Evolutionary conservation across 1,139 yeast genomes (phyloP), one percentile per base, ranked within the genome.

Genomic region (Hyphopichia fennica): DNA sequence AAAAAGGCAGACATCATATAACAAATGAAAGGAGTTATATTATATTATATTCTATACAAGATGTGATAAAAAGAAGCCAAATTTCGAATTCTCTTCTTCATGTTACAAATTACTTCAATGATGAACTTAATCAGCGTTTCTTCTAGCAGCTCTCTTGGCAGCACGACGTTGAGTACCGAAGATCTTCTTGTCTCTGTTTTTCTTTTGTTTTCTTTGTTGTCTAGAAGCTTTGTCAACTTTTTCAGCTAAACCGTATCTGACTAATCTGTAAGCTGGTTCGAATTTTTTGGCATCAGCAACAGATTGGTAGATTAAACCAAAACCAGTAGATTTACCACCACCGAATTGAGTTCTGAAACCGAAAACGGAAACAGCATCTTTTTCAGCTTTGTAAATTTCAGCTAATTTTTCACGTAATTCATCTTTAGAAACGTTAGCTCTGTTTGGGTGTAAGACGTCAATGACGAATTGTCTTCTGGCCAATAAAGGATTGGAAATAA

Each of bases 181-280:
- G 86, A 87, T 76, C 87, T 93, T 93, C 90, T 86, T 85, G 69
- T 88, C 96, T 85, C 98, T 91, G 96, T 93, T 93, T 93, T 93
- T 93, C 91, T 88, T 89, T 87, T 93, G 99, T 81, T 95, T 95
- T 84, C 99, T 90, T 83, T 95, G 99, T 83, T 91, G 97, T 90
- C 98, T 90, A 65, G 97, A 89, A 66, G 96, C 82, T 84, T 89
- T 90, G 77, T 93, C 98, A 67, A 85, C 90, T 84, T 88, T 89
- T 62, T 79, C 80, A 72, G 96, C 97, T 73, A 91, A 84, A 68
- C 98, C 99, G 82, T 88, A 87, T 87, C 99, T 93, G 67, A 93
- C 96, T 72, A 90, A 89, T 82, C 99, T 91, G 95, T 93, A 93
- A 62, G 90, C 72, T 81, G 99, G 99, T 82, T 93, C 99, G 76